phyloP scores from a whole-genome alignment of 164 flowering plant species.

The Vitis amurensis region DNA sequence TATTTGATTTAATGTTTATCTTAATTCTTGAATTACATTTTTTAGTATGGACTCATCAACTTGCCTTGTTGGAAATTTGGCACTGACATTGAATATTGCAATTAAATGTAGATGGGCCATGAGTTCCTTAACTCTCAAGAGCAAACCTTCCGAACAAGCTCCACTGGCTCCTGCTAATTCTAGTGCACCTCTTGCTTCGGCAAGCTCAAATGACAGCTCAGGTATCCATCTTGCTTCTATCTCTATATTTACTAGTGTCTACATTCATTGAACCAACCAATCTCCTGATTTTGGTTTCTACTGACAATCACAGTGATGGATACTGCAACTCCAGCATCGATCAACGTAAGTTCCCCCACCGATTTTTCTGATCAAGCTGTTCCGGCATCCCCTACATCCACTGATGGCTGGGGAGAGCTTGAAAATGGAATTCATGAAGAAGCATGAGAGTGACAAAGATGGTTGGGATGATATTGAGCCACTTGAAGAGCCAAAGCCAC shows the following conservation, averaged over 20 bases:
- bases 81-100: constrained; percentile 1
- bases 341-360: constrained; percentile 31
- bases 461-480: constrained; percentile 98
- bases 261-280: neutral
- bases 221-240: constrained; percentile 35
- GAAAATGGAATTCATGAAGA: constrained; percentile 78
- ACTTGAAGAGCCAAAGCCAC: constrained; percentile 75
- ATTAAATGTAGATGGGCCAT: constrained; percentile 88
- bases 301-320: constrained; percentile 33
- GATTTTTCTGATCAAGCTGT: constrained; percentile 55
- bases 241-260: neutral
- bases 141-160: constrained; percentile 80
- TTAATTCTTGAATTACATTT: too few relatives aligned
- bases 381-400: constrained; percentile 80
- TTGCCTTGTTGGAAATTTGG: neutral
- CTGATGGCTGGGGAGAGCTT: constrained; percentile 98
- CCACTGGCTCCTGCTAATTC: constrained; percentile 47
- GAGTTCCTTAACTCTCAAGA: constrained; percentile 89
- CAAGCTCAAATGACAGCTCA: constrained; percentile 54
- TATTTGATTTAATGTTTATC: too few relatives aligned
- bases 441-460: constrained; percentile 69
- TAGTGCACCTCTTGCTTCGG: constrained; percentile 42
- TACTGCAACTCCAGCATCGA: constrained; percentile 38
- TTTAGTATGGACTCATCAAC: too few relatives aligned
- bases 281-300: constrained; percentile 10